phyloP scores from a whole-genome alignment of 805 yeast genomes.

The Candida quercuum region DNA sequence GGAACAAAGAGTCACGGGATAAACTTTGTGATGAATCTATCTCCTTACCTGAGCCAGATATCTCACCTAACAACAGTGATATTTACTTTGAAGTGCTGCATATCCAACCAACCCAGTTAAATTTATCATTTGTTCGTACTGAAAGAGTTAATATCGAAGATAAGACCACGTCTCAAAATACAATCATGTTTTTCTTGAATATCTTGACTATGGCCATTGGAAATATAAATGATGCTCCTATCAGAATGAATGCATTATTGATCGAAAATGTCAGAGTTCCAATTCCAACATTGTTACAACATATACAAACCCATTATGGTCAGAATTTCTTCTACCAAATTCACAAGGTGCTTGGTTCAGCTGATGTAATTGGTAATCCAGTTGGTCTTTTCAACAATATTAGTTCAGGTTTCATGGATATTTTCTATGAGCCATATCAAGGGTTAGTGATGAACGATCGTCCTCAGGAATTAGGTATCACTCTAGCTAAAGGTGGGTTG shows the following conservation, averaged over 20 bases:
- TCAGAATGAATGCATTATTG: conserved; percentile 77
- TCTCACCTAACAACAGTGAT: conserved; percentile 54
- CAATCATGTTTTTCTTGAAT: conserved; percentile 73
- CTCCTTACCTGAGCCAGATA: conserved; percentile 67
- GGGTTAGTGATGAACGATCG: conserved; percentile 92
- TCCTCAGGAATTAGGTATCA: conserved; percentile 93
- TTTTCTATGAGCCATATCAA: conserved; percentile 95
- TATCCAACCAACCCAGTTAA: conserved; percentile 85
- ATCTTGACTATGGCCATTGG: conserved; percentile 95
- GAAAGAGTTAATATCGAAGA: conserved; percentile 70
- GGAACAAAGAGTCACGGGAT: conserved; percentile 47
- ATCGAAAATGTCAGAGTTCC: conserved; percentile 90
- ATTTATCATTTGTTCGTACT: conserved; percentile 86
- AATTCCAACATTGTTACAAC: conserved; percentile 60
- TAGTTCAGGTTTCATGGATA: conserved; percentile 93
- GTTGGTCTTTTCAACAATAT: conserved; percentile 92
- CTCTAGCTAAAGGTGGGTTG: conserved; percentile 92
- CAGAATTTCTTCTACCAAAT: conserved; percentile 90
- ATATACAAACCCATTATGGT: conserved; percentile 78
- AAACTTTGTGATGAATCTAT: conserved; percentile 56
- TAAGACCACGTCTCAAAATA: conserved; percentile 52
- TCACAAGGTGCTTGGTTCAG: conserved; percentile 91
- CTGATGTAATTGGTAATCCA: conserved; percentile 94
- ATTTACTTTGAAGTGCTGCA: conserved; percentile 90
- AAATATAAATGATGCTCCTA: conserved; percentile 95